A percentile compares a stretch with the other conserved stretches of the same genome.
phyloP scores from a whole-genome alignment of 2,329 filamentous ascomycete species.

The Amauroascus niger region DNA sequence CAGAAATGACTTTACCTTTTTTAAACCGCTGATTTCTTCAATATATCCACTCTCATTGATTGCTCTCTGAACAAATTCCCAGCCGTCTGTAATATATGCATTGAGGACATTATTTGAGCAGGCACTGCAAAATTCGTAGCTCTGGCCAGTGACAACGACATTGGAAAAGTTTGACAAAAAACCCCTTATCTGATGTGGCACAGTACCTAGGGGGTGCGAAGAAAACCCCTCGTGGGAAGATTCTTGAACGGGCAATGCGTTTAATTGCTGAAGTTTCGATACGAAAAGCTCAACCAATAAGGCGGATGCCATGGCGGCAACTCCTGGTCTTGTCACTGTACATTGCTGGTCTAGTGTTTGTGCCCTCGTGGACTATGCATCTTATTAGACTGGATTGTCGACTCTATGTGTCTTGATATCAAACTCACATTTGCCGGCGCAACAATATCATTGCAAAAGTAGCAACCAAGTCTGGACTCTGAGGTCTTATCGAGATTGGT shows the following conservation, averaged over 20 bases:
- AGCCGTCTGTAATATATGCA: constrained; percentile 46
- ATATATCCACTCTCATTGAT: constrained; percentile 54
- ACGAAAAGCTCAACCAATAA: constrained; percentile 83
- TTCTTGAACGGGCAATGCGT: constrained; percentile 36
- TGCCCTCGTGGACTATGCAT: constrained; percentile 65
- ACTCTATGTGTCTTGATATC: constrained; percentile 18
- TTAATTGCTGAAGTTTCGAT: constrained; percentile 77
- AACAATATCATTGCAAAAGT: constrained; percentile 97
- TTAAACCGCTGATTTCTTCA: constrained; percentile 53
- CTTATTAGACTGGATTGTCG: constrained; percentile 13
- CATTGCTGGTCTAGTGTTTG: constrained; percentile 96
- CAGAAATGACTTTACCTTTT: constrained; percentile 38
- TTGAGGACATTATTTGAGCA: constrained; percentile 48
- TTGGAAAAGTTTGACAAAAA: constrained; percentile 53
- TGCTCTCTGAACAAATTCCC: constrained; percentile 52
- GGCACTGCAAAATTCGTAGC: constrained; percentile 54
- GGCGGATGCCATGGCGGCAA: constrained; percentile 85
- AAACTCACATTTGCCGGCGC: constrained; percentile 76
- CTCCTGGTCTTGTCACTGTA: constrained; percentile 87
- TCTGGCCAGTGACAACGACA: constrained; percentile 46
- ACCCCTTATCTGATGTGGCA: constrained; percentile 56
- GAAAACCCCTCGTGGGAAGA: constrained; percentile 33
- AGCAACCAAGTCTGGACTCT: constrained; percentile 73
- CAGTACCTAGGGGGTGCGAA: constrained; percentile 42
- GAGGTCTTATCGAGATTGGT: constrained; percentile 47